Evolutionary conservation across 2,329 filamentous ascomycete genomes (phyloP), one percentile per base, ranked within the genome.

Genomic region (Helicocarpus griseus): DNA sequence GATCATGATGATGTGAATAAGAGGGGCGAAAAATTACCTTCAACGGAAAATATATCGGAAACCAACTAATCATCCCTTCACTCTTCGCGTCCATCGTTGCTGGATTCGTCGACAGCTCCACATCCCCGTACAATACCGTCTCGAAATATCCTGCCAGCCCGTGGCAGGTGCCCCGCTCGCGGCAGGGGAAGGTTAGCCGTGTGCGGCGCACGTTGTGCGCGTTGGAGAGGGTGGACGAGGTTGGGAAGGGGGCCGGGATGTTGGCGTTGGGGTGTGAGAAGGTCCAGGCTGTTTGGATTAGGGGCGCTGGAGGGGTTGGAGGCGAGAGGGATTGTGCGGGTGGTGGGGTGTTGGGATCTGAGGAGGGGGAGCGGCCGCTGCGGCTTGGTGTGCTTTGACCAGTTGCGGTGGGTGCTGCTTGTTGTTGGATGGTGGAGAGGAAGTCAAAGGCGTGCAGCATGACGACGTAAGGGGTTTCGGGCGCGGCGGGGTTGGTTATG

Each of bases 41-140:
- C 13, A 98, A 73, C 0, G 94, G 93, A 65, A 98, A 98, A 73
- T 91, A 96, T 28, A 98, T 97, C 1, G 93, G 93, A 67, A 98
- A 98, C 93, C 93, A 98, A 51, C 88, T 95, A 57, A 96, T 95
- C 94, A 98, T 98, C 61, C 94, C 90, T 64, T 86, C 86, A 75
- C 89, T 95, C 79, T 97, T 97, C 52, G 75, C 74, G 51, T 93
- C 88, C 71, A 98, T 97, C 28, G 85, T 87, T 57, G 95, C 86
- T 0, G 93, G 94, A 62, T 95, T 86, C 3, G 87, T 98, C 63
- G 89, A 95, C 54, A 98, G 78, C 72, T 97, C 91, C 4, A 96
- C 81, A 59, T 81, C 83, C 1, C 72, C 77, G 65, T 97, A 98
- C 19, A 98, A 77, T n/a, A 95, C 88, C 0, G 89, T 89, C 71